A percentile compares a stretch with the other conserved stretches of the same genome.
Conservation (phyloP, 208 protist species). For the Trypanosoma melophagium region DNA sequence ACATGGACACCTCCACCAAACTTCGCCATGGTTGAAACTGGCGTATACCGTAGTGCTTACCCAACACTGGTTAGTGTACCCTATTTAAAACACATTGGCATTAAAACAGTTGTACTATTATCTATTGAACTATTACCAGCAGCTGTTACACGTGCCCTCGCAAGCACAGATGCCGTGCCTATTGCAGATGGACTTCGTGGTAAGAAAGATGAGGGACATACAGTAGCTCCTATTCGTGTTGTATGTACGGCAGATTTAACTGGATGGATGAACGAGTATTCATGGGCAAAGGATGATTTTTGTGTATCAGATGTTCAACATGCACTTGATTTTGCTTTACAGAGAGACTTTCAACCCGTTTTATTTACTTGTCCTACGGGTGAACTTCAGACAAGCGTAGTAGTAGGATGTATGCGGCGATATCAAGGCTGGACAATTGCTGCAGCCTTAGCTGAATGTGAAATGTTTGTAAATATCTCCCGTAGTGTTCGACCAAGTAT, state of each 20-base stretch:
- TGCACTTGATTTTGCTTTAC: conserved; percentile 80
- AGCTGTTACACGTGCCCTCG: conserved; percentile 38
- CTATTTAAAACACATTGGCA: conserved; percentile 73
- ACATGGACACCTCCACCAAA: conserved; percentile 60
- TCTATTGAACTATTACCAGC: conserved; percentile 76
- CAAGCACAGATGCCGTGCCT: conserved; percentile 13
- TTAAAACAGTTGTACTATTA: conserved; percentile 79
- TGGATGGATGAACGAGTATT: conserved; percentile 61
- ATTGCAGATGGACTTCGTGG: not conserved
- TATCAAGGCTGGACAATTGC: conserved; percentile 81
- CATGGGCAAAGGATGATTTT: conserved; percentile 67
- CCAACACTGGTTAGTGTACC: conserved; percentile 64
- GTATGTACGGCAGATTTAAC: conserved; percentile 57
- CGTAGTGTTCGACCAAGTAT: conserved; percentile 48
- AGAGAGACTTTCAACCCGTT: conserved; percentile 84
- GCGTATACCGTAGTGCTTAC: conserved; percentile 85
- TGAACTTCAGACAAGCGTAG: conserved; percentile 82
- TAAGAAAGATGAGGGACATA: not conserved
- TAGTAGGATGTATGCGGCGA: conserved; percentile 87
- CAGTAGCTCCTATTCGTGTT: conserved; percentile 37
- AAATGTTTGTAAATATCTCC: conserved; percentile 64
- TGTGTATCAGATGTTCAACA: conserved; percentile 61
- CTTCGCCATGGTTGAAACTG: conserved; percentile 78
- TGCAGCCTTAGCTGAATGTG: conserved; percentile 78
- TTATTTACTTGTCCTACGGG: conserved; percentile 86